Base-by-base conservation (phyloP, 345 rosid genomes). In the Boechera stricta region DNA sequence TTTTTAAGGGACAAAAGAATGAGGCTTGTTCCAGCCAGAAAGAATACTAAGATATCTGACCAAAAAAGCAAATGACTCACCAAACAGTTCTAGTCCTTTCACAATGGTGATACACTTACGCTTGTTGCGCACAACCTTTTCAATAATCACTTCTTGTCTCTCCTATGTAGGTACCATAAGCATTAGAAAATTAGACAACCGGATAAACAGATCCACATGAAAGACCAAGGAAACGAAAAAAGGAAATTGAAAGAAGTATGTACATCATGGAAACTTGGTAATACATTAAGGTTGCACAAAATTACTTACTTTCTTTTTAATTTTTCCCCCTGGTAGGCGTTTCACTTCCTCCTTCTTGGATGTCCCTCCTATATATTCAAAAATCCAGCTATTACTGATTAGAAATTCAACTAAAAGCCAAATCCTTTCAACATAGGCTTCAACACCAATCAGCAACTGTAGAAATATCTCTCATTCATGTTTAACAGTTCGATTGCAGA, bases 11-110 rank as follows among this genome's bases (percentile, higher is more conserved):
- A 61, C 65, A 58, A 33, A 61, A 63, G 36, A 76, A 65, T 67
- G 41, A 78, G 71, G 54, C 21, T n/a, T 63, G 33, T 56, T 69
- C 12, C 35, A 49, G 73, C 38, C 18, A 74, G 13, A 51, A 61
- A 1, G 18, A 67, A 47, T n/a, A 35, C 53, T 31, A 58, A 10
- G 8, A 42, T 55, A 6, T 55, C 13, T 54, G 3, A 77, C 7
- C 0, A 66, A 1, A 73, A 33, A 74, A 31, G 55, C 10, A 71
- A 8, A 48, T 9, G 41, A 72, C 97, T 82, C 81, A 94, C 98
- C 98, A 82, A 92, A 94, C 36, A 90, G 88, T 6, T 94, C 98
- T 74, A 94, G 83, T 69, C 98, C 98, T 85, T 94, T 92, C 29
- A 94, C 90, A 29, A 88, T 85, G 73, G 98, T 90, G 82, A 94